Conservation (phyloP, 2,329 filamentous ascomycete genomes). For the Rhinocladiella mackenziei region DNA sequence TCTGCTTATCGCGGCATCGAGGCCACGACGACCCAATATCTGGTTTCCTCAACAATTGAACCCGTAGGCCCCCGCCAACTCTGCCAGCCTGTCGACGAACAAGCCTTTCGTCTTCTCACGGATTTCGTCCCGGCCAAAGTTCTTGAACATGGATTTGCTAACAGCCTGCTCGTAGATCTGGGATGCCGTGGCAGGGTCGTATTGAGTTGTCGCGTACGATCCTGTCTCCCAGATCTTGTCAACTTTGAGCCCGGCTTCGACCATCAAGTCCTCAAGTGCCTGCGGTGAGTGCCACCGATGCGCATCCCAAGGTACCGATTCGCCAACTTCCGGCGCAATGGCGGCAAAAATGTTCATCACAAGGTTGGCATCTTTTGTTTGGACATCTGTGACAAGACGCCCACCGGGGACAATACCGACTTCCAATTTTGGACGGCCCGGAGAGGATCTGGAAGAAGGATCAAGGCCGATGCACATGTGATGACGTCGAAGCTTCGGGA, state of each 20-base stretch:
- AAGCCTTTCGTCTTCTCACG: conserved; percentile 8
- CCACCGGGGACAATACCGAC: conserved; percentile 11
- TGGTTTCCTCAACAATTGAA: conserved; percentile 11
- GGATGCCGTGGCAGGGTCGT: conserved; percentile 1
- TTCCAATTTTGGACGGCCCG: conserved; percentile 17
- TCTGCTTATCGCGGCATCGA: conserved; percentile 3
- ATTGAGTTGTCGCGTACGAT: conserved; percentile 8
- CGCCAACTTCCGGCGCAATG: conserved; percentile 4
- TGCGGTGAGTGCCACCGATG: conserved; percentile 5
- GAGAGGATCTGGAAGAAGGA: conserved; percentile 16
- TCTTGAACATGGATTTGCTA: conserved; percentile 14
- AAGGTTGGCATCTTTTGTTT: conserved; percentile 18
- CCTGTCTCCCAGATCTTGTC: conserved; percentile 17
- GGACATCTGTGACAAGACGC: conserved; percentile 22
- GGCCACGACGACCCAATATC: conserved; percentile 17
- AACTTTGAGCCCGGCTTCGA: conserved; percentile 15
- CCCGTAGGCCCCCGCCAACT: conserved; percentile 4
- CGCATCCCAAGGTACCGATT: conserved; percentile 10
- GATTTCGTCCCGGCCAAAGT: conserved; percentile 9
- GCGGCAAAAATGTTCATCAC: conserved; percentile 18
- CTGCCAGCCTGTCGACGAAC: conserved; percentile 10
- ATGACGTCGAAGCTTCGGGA: conserved; percentile 18
- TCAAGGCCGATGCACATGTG: conserved; percentile 21
- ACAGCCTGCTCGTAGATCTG: conserved; percentile 16
- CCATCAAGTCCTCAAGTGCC: conserved; percentile 8